Conservation (phyloP, 495 filamentous ascomycete genomes). For the Cladorrhinum samala region DNA sequence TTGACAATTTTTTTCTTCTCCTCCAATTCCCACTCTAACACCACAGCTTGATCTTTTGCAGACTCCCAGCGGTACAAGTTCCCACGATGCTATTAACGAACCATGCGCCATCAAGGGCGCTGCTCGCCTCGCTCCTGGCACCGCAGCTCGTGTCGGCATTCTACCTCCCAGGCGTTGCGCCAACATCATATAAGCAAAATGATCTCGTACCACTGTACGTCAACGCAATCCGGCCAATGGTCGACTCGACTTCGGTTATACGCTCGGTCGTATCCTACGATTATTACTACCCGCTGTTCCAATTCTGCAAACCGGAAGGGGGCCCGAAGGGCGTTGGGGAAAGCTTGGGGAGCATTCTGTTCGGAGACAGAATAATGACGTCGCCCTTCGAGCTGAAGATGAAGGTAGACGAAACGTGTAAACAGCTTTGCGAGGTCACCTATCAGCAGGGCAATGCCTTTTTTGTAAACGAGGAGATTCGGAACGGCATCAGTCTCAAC, state of each 20-base stretch:
- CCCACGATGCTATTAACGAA: slow-evolving; percentile 42
- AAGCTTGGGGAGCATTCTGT: slow-evolving; percentile 91
- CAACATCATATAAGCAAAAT: slow-evolving; percentile 75
- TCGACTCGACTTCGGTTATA: slow-evolving; percentile 70
- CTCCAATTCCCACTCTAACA: too few relatives aligned
- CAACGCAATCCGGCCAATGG: slow-evolving; percentile 82
- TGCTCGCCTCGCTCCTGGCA: slow-evolving; percentile 40
- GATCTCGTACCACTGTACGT: slow-evolving; percentile 83
- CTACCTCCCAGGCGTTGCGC: slow-evolving; percentile 93
- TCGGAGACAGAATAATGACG: slow-evolving; percentile 90
- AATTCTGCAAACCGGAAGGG: slow-evolving; percentile 74
- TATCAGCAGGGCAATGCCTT: slow-evolving; percentile 63
- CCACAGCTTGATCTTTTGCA: too few relatives aligned
- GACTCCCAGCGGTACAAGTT: too few relatives aligned
- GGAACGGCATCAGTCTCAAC: slow-evolving; percentile 80
- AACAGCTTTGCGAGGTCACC: slow-evolving; percentile 60
- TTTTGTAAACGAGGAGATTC: slow-evolving; percentile 78
- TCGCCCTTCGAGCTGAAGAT: slow-evolving; percentile 86
- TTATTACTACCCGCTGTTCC: slow-evolving; percentile 84
- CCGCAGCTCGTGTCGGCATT: slow-evolving; percentile 64
- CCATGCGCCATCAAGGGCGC: slow-evolving; percentile 41
- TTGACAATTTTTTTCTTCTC: too few relatives aligned
- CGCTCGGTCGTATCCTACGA: slow-evolving; percentile 91
- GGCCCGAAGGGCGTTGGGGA: slow-evolving; percentile 72
- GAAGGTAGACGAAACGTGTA: slow-evolving; percentile 79